A percentile compares a stretch with the other conserved stretches of the same genome.
phyloP scores from a whole-genome alignment of 2,329 filamentous ascomycete genomes.

The Colletotrichum eremochloae region DNA sequence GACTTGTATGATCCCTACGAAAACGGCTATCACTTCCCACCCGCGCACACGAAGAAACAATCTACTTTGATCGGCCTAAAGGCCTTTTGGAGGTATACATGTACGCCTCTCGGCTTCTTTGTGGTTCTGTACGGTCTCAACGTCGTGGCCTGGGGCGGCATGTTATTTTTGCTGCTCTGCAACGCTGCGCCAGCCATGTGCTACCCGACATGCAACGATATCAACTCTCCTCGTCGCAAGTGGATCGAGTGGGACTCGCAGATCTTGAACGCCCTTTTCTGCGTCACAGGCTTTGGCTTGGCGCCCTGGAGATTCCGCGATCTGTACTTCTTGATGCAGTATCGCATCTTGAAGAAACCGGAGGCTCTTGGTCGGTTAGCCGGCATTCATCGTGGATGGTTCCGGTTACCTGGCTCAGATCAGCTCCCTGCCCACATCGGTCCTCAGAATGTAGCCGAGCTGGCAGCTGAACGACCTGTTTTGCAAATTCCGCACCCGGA shows the following conservation, averaged over 20 bases:
- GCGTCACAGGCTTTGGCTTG: constrained; percentile 86
- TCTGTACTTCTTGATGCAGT: constrained; percentile 78
- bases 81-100: constrained; percentile 79
- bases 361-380: constrained; percentile 76
- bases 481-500: constrained; percentile 73
- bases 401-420: constrained; percentile 77
- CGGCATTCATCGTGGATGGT: constrained; percentile 82
- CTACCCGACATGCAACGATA: constrained; percentile 75
- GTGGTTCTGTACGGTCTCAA: constrained; percentile 85
- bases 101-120: constrained; percentile 81
- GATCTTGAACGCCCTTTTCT: constrained; percentile 87
- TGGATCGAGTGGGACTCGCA: constrained; percentile 92
- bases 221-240: constrained; percentile 80
- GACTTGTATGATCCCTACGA: constrained; percentile 47
- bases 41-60: constrained; percentile 70
- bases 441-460: constrained; percentile 63
- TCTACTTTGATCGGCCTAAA: constrained; percentile 69
- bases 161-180: constrained; percentile 88
- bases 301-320: constrained; percentile 89
- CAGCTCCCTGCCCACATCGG: constrained; percentile 67
- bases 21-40: constrained; percentile 77
- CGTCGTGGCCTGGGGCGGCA: constrained; percentile 89
- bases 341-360: constrained; percentile 66
- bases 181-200: constrained; percentile 83
- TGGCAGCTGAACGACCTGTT: constrained; percentile 54